Conservation (phyloP, 2,329 filamentous ascomycete genomes). For the Nakataea oryzae region DNA sequence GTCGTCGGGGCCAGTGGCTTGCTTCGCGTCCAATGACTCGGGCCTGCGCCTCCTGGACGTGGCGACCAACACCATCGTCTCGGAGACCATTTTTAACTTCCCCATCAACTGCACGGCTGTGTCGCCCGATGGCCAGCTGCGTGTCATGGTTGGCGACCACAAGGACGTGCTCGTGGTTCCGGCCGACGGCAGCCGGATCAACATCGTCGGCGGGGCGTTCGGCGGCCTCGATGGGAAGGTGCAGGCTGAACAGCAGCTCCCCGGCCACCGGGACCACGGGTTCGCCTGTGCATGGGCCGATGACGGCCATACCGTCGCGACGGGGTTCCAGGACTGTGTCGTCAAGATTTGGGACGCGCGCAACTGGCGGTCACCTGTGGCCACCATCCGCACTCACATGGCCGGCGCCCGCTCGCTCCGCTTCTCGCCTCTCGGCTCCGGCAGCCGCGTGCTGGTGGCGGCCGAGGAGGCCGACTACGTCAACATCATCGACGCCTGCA, state of each 20-base stretch:
- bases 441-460: constrained; percentile 55
- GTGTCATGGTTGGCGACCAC: constrained; percentile 63
- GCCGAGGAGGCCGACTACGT: constrained; percentile 69
- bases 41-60: constrained; percentile 50
- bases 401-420: constrained; percentile 57
- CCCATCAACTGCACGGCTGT: constrained; percentile 65
- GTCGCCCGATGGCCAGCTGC: constrained; percentile 60
- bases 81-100: constrained; percentile 40
- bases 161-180: constrained; percentile 56
- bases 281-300: constrained; percentile 75
- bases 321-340: constrained; percentile 64
- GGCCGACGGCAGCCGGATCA: constrained; percentile 42
- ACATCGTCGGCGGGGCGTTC: constrained; percentile 17
- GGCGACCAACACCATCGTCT: constrained; percentile 45
- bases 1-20: constrained; percentile 40
- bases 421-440: constrained; percentile 63
- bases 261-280: constrained; percentile 58
- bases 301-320: constrained; percentile 66
- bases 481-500: constrained; percentile 58
- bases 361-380: constrained; percentile 49
- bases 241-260: constrained; percentile 39
- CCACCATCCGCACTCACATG: constrained; percentile 52
- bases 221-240: neutral
- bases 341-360: constrained; percentile 70
- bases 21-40: constrained; percentile 54